A percentile compares a stretch with the other conserved stretches of the same genome.
phyloP scores from a whole-genome alignment of 768 basidiomycete species.

The Crassisporium funariophilum region DNA sequence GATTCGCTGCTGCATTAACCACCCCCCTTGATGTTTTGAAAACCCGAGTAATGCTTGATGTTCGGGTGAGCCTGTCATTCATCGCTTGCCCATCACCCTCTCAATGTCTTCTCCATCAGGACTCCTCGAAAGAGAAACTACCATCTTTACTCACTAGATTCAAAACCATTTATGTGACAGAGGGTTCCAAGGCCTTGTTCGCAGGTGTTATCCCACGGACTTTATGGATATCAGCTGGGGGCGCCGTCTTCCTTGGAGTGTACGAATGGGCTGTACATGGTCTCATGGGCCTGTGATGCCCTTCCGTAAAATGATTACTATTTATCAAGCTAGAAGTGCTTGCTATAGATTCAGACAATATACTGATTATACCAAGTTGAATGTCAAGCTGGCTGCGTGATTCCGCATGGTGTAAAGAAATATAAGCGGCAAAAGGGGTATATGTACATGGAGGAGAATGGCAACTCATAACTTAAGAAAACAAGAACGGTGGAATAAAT shows the following conservation, averaged over 20 bases:
- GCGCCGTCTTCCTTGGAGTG: constrained; percentile 96
- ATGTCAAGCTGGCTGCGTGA: too few species aligned
- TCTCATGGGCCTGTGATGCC: too few species aligned
- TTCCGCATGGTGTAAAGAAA: too few species aligned
- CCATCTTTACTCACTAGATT: constrained; percentile 63
- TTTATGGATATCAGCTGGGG: constrained; percentile 94
- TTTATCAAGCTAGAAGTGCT: too few species aligned
- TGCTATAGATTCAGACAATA: too few species aligned
- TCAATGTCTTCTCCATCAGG: constrained; percentile 40
- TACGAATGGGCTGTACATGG: constrained; percentile 80
- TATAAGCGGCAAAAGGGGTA: too few species aligned
- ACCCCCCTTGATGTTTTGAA: constrained; percentile 97
- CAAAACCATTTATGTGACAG: constrained; percentile 63
- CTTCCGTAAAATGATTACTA: too few species aligned
- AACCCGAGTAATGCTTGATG: constrained; percentile 95
- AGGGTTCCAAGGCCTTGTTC: constrained; percentile 80
- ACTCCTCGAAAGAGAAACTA: constrained; percentile 45
- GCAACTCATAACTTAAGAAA: too few species aligned
- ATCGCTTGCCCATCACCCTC: not conserved
- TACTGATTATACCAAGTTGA: too few species aligned
- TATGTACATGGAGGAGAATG: too few species aligned
- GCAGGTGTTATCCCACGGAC: constrained; percentile 89
- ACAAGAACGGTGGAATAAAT: too few species aligned
- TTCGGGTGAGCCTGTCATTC: constrained; percentile 54
- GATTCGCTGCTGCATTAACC: constrained; percentile 84